Evolutionary conservation across 176 grass and related monocot genomes (phyloP).

Genomic region (Carex myosuroides): DNA sequence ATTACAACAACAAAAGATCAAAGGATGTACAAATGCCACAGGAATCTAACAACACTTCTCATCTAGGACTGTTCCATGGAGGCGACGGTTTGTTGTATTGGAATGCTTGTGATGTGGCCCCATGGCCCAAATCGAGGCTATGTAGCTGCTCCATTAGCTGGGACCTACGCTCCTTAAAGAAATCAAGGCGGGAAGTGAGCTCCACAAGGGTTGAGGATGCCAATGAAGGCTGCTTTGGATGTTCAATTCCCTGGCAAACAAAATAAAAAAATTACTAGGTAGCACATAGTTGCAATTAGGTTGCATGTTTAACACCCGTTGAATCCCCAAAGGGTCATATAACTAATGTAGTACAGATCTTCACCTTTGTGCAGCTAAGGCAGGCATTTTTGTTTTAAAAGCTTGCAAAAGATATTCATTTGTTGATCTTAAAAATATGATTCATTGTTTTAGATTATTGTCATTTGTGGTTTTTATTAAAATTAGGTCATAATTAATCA

Average conservation of each 20-base stretch:
- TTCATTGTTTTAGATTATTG: background rate
- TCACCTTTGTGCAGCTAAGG: background rate
- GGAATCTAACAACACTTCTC: background rate
- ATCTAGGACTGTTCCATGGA: constrained; percentile 73
- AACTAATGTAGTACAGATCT: background rate
- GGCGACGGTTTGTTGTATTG: constrained; percentile 65
- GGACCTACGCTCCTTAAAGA: constrained; percentile 92
- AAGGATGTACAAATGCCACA: constrained; percentile 27
- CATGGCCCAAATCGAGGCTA: constrained; percentile 84
- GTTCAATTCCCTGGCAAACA: constrained; percentile 34
- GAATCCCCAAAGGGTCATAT: background rate
- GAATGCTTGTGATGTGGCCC: constrained; percentile 41
- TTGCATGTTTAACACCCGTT: background rate
- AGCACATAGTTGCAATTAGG: background rate
- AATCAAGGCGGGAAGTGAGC: constrained; percentile 80
- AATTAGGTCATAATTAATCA: background rate
- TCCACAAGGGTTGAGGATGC: constrained; percentile 92
- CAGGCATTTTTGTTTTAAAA: background rate
- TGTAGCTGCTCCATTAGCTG: constrained; percentile 98
- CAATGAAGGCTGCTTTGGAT: constrained; percentile 42
- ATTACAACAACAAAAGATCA: constrained; percentile 13
- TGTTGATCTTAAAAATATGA: background rate
- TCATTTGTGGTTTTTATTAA: no score
- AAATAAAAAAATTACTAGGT: background rate
- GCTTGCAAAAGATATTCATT: background rate